A percentile compares a stretch with the other conserved stretches of the same genome.
Evolutionary conservation across 768 basidiomycete genomes (phyloP).

Genomic region (Hydnum rufescens): DNA sequence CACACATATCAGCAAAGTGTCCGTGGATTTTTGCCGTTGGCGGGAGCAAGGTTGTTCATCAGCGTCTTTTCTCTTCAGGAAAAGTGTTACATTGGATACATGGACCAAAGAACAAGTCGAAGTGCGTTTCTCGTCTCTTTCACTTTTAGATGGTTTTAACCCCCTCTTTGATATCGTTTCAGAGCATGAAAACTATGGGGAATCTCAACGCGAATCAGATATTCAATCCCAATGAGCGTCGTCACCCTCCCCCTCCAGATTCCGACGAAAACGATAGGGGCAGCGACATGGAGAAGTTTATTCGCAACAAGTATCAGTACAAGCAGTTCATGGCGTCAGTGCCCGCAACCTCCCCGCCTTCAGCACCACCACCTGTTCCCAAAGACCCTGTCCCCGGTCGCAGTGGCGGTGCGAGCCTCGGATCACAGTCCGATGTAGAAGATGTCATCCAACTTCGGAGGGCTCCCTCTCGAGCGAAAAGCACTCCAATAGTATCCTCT

Average conservation of each 20-base stretch:
- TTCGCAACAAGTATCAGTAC: conserved; percentile 55
- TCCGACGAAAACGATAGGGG: conserved; percentile 63
- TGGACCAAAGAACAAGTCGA: conserved; percentile 84
- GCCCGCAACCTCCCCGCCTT: not conserved
- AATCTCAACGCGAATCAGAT: conserved; percentile 62
- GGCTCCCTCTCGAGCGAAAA: conserved; percentile 1
- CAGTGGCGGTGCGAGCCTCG: not conserved
- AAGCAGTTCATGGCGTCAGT: conserved; percentile 34
- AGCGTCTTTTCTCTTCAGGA: conserved; percentile 26
- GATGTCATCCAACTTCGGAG: not conserved
- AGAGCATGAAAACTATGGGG: conserved; percentile 67
- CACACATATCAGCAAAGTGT: conserved; percentile 89
- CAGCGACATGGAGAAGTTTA: conserved; percentile 79
- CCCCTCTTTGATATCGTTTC: conserved; percentile 10
- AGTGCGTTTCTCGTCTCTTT: conserved; percentile 24
- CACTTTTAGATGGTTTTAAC: conserved; percentile 1
- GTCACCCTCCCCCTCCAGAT: conserved; percentile 66
- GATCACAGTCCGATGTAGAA: not conserved
- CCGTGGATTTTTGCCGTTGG: no score
- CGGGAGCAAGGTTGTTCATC: no score
- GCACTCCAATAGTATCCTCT: not conserved
- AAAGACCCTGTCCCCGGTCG: conserved; percentile 1
- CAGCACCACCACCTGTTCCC: not conserved
- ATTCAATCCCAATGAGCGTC: conserved; percentile 68
- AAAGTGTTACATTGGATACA: conserved; percentile 72